Evolutionary conservation across 345 rosid genomes (phyloP).

Genomic region (Laguncularia racemosa): DNA sequence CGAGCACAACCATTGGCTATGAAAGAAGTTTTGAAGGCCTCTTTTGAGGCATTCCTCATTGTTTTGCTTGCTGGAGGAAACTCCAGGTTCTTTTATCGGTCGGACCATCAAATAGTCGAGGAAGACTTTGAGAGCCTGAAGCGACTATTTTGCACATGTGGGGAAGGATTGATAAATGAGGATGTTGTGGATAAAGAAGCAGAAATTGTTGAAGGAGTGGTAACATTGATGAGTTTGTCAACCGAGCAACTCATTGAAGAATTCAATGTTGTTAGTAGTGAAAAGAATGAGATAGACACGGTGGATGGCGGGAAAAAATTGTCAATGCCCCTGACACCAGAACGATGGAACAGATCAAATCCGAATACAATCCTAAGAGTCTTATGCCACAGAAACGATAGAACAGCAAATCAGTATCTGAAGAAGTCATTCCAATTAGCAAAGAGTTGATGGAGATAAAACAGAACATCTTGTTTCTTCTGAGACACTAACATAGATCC

Average conservation of each 20-base stretch:
- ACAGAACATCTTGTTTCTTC: too few species aligned
- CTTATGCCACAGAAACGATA: slow-evolving; percentile 72
- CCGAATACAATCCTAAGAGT: slow-evolving; percentile 77
- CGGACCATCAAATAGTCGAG: slow-evolving; percentile 48
- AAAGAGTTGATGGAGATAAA: slow-evolving; percentile 37
- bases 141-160: slow-evolving; percentile 56
- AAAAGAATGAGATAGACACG: slow-evolving; percentile 43
- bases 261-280: slow-evolving; percentile 50
- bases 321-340: slow-evolving; percentile 77
- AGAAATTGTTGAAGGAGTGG: slow-evolving; percentile 65
- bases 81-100: slow-evolving; percentile 40
- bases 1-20: slow-evolving; percentile 67
- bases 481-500: neutral
- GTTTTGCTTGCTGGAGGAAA: slow-evolving; percentile 80
- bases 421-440: slow-evolving; percentile 67
- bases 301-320: slow-evolving; percentile 46
- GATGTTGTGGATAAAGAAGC: slow-evolving; percentile 64
- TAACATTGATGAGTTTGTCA: slow-evolving; percentile 58
- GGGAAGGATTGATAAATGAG: slow-evolving; percentile 66
- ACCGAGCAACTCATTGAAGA: slow-evolving; percentile 82
- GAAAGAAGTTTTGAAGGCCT: slow-evolving; percentile 71
- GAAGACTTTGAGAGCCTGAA: slow-evolving; percentile 73
- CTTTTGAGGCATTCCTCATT: slow-evolving; percentile 74
- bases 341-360: slow-evolving; percentile 70
- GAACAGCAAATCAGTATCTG: slow-evolving; percentile 53